A percentile compares a stretch with the other conserved stretches of the same genome.
These are phyloP conservation scores for Trametes coccinea DNA, from an alignment of 768 basidiomycete species.

Conservation along the genomic window DNA sequence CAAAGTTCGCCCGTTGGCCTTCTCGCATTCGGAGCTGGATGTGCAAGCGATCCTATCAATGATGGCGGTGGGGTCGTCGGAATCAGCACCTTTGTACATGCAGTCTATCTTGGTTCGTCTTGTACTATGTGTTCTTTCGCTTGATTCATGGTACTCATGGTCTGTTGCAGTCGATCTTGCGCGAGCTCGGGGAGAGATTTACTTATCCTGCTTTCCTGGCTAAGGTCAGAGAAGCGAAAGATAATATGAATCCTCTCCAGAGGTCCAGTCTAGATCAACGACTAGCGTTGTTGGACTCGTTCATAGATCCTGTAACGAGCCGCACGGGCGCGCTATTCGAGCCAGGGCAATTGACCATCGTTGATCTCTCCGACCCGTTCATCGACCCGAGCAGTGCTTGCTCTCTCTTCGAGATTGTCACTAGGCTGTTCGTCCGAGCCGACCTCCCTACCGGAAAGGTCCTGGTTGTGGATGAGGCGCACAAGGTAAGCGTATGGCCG, in stretches of 20 bases:
- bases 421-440: constrained; percentile 62
- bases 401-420: constrained; percentile 68
- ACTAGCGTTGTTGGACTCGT: constrained; percentile 59
- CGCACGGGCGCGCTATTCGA: constrained; percentile 42
- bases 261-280: constrained; percentile 60
- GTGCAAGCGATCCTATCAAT: constrained; percentile 69
- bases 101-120: constrained; percentile 57
- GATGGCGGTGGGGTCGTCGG: constrained; percentile 69
- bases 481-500: constrained; percentile 50
- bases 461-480: constrained; percentile 73
- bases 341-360: constrained; percentile 60
- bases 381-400: constrained; percentile 68
- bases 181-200: constrained; percentile 63
- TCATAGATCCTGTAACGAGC: constrained; percentile 42
- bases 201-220: constrained; percentile 50
- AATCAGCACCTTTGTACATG: constrained; percentile 66
- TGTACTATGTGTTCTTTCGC: not conserved
- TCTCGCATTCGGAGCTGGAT: constrained; percentile 63
- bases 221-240: constrained; percentile 46
- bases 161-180: constrained; percentile 52
- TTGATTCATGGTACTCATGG: constrained; percentile 40
- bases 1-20: constrained; percentile 52
- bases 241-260: constrained; percentile 58
- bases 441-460: constrained; percentile 64
- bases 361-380: constrained; percentile 75